Base-by-base conservation (phyloP, 2,329 filamentous ascomycete species). In the Talaromyces marneffei region DNA sequence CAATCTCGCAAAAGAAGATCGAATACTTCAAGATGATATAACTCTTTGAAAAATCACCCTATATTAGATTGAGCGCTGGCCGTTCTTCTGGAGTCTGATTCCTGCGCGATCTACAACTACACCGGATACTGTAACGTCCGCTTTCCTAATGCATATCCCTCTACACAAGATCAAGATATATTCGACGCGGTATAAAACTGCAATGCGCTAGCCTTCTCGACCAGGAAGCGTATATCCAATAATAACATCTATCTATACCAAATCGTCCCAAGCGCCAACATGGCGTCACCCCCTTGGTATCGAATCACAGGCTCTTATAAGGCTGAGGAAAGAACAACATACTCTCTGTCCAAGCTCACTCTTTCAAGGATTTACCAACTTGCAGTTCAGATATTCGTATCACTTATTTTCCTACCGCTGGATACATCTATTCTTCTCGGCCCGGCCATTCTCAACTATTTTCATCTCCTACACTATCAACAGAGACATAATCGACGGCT, bases 401-500 rank as follows among this genome's bases (percentile, higher is more conserved):
- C 72, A 0, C 62, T 72, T 23, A 42, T 66, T 4, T 64, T 74
- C 1, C 74, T 86, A 2, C 85, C 84, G 1, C 61, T 85, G n/a
- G 73, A 78, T 61, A 82, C 78, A 3, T 65, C 71, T 29, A 69
- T 84, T 48, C 69, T 83, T 7, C 57, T 75, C 16, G 57, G 72
- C 25, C 71, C 76, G 69, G 74, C 75, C 66, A 33, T 69, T 25
- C 33, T 69, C 63, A 62, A 69, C 37, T 57, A 63, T 65, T 60
- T 78, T 48, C 63, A 74, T 12, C 68, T 70, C 27, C 64, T 70
- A 2, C 64, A 70, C 3, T 66, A 67, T 14, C 61, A 63, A 46
- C 53, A 67, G 6, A 63, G 63, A 37, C 61, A 40, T 54, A 66
- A 63, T 57, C 68, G 69, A 35, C 64, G 69, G 63, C 66, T 62